Evolutionary conservation across 2,329 filamentous ascomycete genomes (phyloP).

Genomic region (Trichoderma atrobrunneum): DNA sequence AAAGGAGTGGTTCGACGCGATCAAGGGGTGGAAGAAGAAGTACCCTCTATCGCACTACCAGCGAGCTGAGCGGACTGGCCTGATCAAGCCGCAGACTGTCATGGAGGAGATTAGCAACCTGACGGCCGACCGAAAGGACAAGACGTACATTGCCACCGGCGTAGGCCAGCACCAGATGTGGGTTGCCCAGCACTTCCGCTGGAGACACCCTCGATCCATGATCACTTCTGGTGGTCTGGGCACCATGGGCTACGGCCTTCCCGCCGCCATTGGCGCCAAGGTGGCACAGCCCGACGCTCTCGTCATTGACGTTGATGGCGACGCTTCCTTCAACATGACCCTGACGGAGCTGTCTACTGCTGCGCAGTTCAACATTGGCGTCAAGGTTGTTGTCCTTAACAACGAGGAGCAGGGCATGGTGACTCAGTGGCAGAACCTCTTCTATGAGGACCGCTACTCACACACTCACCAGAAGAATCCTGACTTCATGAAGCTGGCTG

Average conservation of each 20-base stretch:
- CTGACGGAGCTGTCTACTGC: conserved; percentile 92
- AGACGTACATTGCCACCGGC: conserved; percentile 86
- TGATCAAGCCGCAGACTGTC: conserved; percentile 92
- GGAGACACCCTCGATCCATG: conserved; percentile 88
- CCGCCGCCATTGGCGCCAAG: conserved; percentile 92
- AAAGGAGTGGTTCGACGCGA: conserved; percentile 84
- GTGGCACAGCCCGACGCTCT: conserved; percentile 73
- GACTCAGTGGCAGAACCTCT: conserved; percentile 96
- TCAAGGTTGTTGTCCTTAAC: conserved; percentile 93
- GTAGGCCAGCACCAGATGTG: conserved; percentile 99
- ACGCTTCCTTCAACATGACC: conserved; percentile 99
- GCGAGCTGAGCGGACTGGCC: conserved; percentile 67
- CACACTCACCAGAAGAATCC: conserved; percentile 95
- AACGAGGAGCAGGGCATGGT: conserved; percentile 99
- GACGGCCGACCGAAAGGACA: conserved; percentile 74
- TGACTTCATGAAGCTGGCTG: conserved; percentile 89
- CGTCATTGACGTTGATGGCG: conserved; percentile 94
- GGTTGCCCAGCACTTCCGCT: conserved; percentile 94
- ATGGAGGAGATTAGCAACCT: conserved; percentile 88
- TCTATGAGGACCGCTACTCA: conserved; percentile 89
- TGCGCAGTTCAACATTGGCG: conserved; percentile 91
- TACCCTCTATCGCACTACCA: conserved; percentile 86
- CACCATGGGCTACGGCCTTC: conserved; percentile 88
- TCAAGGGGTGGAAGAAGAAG: conserved; percentile 84
- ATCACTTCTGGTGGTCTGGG: conserved; percentile 92